phyloP scores from a whole-genome alignment of 331 rosid genomes.

The Rhamnella rubrinervis region DNA sequence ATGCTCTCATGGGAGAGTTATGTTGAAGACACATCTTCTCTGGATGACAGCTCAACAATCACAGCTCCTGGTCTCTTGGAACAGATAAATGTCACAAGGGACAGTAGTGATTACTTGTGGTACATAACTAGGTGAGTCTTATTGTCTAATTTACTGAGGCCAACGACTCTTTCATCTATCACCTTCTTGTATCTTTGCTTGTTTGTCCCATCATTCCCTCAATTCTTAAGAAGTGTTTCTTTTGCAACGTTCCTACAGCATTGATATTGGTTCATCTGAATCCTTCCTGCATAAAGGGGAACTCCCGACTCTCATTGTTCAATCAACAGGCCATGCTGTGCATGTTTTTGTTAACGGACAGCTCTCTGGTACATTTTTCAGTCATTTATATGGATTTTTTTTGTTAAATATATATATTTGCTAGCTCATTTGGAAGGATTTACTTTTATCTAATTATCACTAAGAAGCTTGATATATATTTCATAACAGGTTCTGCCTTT shows the following conservation, averaged over 20 bases:
- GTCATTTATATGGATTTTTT: conserved; percentile 13
- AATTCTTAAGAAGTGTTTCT: background rate
- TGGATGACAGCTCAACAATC: conserved; percentile 59
- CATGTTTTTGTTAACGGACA: conserved; percentile 86
- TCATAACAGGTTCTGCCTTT: conserved; percentile 75
- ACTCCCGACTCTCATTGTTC: conserved; percentile 82
- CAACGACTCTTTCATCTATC: conserved; percentile 8
- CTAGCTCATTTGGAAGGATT: background rate
- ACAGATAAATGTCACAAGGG: conserved; percentile 86
- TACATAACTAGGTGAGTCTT: conserved; percentile 79
- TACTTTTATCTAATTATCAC: conserved; percentile 17
- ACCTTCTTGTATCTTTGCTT: background rate
- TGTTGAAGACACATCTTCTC: conserved; percentile 60
- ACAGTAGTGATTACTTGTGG: conserved; percentile 92
- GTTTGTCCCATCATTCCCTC: background rate
- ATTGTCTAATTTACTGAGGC: conserved; percentile 32
- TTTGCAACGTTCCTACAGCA: conserved; percentile 47
- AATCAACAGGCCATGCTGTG: conserved; percentile 95
- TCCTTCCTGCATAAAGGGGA: conserved; percentile 84
- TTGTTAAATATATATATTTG: background rate
- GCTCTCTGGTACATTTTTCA: conserved; percentile 65
- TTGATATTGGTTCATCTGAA: conserved; percentile 74
- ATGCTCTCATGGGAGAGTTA: conserved; percentile 79
- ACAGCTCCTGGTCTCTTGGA: conserved; percentile 87
- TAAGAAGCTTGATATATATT: conserved; percentile 12